Conservation (phyloP, 371 early-diverging fungal genomes). For the Parasitella parasitica region DNA sequence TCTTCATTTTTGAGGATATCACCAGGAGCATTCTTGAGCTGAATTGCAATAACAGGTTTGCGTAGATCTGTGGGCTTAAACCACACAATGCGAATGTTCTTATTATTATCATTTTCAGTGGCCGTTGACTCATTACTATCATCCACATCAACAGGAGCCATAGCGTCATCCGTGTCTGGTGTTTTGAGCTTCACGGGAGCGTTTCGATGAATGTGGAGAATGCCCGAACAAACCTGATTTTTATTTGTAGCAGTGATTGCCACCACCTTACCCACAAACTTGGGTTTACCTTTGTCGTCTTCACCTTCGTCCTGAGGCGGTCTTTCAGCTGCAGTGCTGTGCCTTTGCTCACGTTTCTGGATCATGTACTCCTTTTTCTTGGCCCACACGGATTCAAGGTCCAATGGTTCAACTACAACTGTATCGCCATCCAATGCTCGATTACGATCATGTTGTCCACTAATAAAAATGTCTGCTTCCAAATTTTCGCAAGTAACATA, state of each 20-base stretch:
- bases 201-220: background rate
- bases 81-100: constrained; percentile 7
- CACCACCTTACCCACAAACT: constrained; percentile 39
- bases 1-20: constrained; percentile 27
- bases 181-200: background rate
- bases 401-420: constrained; percentile 62
- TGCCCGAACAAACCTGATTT: constrained; percentile 48
- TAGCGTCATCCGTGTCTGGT: background rate
- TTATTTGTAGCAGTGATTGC: constrained; percentile 46
- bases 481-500: constrained; percentile 61
- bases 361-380: constrained; percentile 23
- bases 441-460: constrained; percentile 61
- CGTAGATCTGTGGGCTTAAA: constrained; percentile 69
- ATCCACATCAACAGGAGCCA: no score
- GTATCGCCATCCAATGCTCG: constrained; percentile 79
- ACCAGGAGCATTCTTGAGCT: constrained; percentile 41
- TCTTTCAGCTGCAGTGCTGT: constrained; percentile 5
- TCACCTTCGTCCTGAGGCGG: constrained; percentile 25
- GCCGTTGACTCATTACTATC: background rate
- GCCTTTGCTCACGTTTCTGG: constrained; percentile 10
- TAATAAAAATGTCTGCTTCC: constrained; percentile 58
- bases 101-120: background rate
- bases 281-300: constrained; percentile 16
- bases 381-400: constrained; percentile 43
- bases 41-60: constrained; percentile 59